A percentile compares a stretch with the other conserved stretches of the same genome.
These are phyloP conservation scores for Neurospora terricola DNA, from an alignment of 495 filamentous ascomycete species.

Conservation along the genomic window DNA sequence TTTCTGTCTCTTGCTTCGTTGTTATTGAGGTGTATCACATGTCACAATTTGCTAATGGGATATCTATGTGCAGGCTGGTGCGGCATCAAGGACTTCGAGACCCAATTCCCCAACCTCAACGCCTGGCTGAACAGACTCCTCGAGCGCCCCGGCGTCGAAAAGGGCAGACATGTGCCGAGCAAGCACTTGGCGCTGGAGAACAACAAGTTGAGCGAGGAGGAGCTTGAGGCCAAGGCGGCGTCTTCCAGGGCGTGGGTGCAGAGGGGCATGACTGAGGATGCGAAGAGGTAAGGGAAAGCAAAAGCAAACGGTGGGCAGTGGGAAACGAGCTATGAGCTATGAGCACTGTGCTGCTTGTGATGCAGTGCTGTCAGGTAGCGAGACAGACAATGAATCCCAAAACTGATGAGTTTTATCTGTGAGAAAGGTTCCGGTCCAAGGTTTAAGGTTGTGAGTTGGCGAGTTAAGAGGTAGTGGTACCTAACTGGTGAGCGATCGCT, in stretches of 20 bases:
- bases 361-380: background rate
- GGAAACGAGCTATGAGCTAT: background rate
- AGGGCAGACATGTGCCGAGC: conserved; percentile 67
- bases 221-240: conserved; percentile 41
- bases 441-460: background rate
- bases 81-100: conserved; percentile 61
- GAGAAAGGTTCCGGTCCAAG: background rate
- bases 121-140: conserved; percentile 59
- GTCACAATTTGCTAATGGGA: background rate
- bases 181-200: conserved; percentile 51
- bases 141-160: conserved; percentile 58
- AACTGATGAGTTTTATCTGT: background rate
- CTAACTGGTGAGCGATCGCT: background rate
- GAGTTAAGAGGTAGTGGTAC: background rate
- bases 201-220: conserved; percentile 28
- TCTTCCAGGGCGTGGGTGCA: conserved; percentile 49
- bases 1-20: background rate
- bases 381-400: background rate
- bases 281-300: conserved; percentile 42
- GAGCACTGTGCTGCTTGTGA: background rate
- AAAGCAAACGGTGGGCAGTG: background rate
- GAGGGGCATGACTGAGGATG: conserved; percentile 52
- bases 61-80: conserved; percentile 43
- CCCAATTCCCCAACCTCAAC: conserved; percentile 51
- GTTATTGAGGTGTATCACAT: background rate